Evolutionary conservation across 345 rosid species (phyloP).

Genomic region (Salix caprea): DNA sequence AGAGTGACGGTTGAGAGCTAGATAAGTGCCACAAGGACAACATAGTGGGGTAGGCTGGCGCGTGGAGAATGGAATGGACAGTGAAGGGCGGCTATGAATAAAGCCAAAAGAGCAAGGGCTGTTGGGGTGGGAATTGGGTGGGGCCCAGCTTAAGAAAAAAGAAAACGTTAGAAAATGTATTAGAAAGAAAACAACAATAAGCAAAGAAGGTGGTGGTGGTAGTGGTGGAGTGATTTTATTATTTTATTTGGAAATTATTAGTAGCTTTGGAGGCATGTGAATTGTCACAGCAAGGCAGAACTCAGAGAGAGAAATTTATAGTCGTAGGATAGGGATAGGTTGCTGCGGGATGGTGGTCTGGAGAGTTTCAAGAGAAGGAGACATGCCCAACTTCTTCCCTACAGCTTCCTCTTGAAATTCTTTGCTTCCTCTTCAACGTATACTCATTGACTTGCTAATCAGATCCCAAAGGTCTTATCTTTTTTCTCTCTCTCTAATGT

Average conservation of each 20-base stretch:
- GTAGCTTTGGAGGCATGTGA: no score
- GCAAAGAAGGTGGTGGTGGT: neutral
- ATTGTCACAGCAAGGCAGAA: constrained; percentile 1
- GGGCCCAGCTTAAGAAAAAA: neutral
- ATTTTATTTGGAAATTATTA: neutral
- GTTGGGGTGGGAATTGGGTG: neutral
- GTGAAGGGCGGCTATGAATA: constrained; percentile 34
- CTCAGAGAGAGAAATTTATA: neutral
- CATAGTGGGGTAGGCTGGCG: constrained; percentile 1
- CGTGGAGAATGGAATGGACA: constrained; percentile 15
- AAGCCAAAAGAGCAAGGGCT: neutral
- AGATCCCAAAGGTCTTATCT: constrained; percentile 30
- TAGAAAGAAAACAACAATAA: neutral
- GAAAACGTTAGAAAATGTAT: neutral
- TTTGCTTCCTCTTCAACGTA: constrained; percentile 23
- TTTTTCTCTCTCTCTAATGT: neutral
- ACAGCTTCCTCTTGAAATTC: constrained; percentile 19
- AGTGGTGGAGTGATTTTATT: neutral
- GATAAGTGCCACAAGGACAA: no score
- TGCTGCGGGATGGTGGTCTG: neutral
- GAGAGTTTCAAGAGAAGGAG: constrained; percentile 38
- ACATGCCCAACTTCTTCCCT: constrained; percentile 48
- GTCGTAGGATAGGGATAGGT: neutral
- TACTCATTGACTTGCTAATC: neutral
- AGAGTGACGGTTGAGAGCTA: no score